Conservation (phyloP, 169 alveolate genomes). For the Eimeria praecox region DNA sequence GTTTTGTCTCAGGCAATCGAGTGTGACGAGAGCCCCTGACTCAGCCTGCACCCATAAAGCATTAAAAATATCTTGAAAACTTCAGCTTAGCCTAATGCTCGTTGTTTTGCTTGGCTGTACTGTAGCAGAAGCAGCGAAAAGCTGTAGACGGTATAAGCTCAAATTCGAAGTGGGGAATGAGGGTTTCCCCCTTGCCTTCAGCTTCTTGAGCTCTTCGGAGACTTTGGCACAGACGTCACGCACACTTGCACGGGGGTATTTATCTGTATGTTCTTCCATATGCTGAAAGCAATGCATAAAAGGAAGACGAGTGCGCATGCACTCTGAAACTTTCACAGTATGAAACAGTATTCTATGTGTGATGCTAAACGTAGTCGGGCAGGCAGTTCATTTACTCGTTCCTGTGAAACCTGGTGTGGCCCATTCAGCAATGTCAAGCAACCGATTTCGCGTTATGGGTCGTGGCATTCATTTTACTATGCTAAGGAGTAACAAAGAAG, state of each 20-base stretch:
- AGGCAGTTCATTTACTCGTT: too few relatives aligned
- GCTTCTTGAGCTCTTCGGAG: conserved; percentile 19
- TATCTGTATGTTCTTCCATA: conserved; percentile 58
- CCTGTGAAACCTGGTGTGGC: background rate
- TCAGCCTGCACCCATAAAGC: background rate
- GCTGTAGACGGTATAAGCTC: background rate
- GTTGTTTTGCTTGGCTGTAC: background rate
- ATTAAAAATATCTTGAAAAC: background rate
- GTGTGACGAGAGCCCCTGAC: conserved; percentile 12
- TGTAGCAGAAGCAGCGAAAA: background rate
- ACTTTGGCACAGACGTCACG: conserved; percentile 61
- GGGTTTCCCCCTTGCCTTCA: conserved; percentile 8
- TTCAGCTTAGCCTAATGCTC: background rate
- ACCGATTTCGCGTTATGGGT: background rate
- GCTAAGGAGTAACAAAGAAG: background rate
- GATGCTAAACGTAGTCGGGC: background rate
- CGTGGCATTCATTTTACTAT: background rate
- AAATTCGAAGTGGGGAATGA: background rate
- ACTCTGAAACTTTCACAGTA: background rate
- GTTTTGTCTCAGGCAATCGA: conserved; percentile 37
- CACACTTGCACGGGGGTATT: conserved; percentile 68
- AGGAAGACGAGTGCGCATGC: background rate
- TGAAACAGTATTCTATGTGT: background rate
- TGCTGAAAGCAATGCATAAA: background rate
- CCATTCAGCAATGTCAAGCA: background rate